Conservation (phyloP, 306 rosid genomes). For the Trifolium subterraneum region DNA sequence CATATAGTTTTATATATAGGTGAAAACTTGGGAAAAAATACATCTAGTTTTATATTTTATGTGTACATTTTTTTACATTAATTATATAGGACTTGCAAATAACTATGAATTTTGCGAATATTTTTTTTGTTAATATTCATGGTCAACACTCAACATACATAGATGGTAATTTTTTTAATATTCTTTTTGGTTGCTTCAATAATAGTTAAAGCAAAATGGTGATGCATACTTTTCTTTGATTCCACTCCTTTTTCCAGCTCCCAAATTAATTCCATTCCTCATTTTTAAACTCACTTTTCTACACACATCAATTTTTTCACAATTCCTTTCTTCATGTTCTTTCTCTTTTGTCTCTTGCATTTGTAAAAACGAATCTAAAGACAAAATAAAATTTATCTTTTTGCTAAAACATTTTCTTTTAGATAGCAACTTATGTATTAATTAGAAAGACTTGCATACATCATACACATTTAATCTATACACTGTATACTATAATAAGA, state of each 20-base stretch:
- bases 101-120: not conserved
- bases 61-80: not conserved
- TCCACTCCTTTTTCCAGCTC: slow-evolving; percentile 57
- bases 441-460: slow-evolving; percentile 9
- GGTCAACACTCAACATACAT: not conserved
- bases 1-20: not conserved
- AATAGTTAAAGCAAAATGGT: slow-evolving; percentile 28
- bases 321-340: slow-evolving; percentile 62
- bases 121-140: not conserved
- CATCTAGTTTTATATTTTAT: not conserved
- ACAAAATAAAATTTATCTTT: slow-evolving; percentile 16
- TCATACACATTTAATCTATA: not conserved
- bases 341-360: slow-evolving; percentile 44
- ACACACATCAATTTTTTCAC: slow-evolving; percentile 39
- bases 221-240: slow-evolving; percentile 61
- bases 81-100: not conserved
- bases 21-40: too few relatives aligned
- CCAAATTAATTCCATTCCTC: slow-evolving; percentile 44
- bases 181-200: slow-evolving; percentile 35
- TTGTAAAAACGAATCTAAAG: slow-evolving; percentile 17
- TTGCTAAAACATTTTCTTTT: not conserved
- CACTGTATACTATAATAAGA: not conserved
- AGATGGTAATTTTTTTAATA: not conserved
- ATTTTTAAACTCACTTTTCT: slow-evolving; percentile 37
- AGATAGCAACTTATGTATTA: not conserved